Base-by-base conservation (phyloP, 169 alveolate genomes). In the Eimeria falciformis region DNA sequence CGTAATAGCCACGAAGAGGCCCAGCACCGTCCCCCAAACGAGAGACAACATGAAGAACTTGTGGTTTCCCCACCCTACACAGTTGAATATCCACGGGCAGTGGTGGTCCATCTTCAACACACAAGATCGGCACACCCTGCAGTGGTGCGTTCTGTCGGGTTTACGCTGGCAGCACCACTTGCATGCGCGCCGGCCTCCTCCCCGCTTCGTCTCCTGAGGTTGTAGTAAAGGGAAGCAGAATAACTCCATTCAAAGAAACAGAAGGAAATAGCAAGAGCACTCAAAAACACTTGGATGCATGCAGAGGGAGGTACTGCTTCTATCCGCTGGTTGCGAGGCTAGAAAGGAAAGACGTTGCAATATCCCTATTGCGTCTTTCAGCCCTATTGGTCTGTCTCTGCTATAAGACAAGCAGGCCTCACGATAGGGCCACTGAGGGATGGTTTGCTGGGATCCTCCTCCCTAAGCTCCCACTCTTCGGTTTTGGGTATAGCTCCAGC, bases 171-270 rank as follows among this genome's bases (percentile, higher is more conserved):
- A 95, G 82, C 99, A 98, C 95, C 96, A 97, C 62, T 97, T 93
- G 94, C 99, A 98, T 93, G 97, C 97, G 83, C 99, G 92, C 53
- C 99, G 96, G 95, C 62, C 93, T 1, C 95, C 95, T n/a, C 85
- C 58, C 94, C 99, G 96, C 82, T 98, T 96, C 56, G 98, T 99
- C 68, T 98, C 98, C 91, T 98, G 99, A 40, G 99, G 99, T 82
- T 9, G 6, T 14, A 6, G 62, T 21, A 50, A 50, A 50, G 11
- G 18, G 18, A 50, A 12, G 11, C 62, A 50, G 62, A 50, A 50
- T 0, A 50, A 50, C 62, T 50, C 23, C 62, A 50, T 0, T 50
- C 62, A 50, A 0, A 21, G 62, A 50, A 12, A 50, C 62, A 62
- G 27, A n/a, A n/a, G 27, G 27, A 14, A 25, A 21, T n/a, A 62